Conservation (phyloP, 441 rosid genomes). For the Theobroma grandiflorum region DNA sequence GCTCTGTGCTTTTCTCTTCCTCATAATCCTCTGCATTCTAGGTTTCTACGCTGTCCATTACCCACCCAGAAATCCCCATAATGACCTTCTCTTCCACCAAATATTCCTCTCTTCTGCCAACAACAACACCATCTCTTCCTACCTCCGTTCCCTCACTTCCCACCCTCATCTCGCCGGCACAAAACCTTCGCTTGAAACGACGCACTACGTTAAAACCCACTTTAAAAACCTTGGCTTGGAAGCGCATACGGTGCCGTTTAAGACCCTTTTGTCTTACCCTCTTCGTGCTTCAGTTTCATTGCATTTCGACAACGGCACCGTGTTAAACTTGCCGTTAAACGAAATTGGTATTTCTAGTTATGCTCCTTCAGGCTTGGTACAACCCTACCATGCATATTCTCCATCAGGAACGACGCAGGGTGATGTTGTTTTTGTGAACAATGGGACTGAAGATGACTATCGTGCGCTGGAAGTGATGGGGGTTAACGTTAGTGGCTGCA, state of each 20-base stretch:
- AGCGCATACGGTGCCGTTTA: constrained; percentile 61
- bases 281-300: constrained; percentile 54
- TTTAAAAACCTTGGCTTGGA: constrained; percentile 61
- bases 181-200: constrained; percentile 54
- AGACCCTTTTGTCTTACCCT: constrained; percentile 80
- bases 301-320: constrained; percentile 61
- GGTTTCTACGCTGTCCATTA: constrained; percentile 62
- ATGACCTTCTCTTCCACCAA: constrained; percentile 47
- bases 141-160: constrained; percentile 84
- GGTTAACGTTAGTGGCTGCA: constrained; percentile 66
- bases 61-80: constrained; percentile 42
- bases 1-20: constrained; percentile 54
- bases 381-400: constrained; percentile 92
- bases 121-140: constrained; percentile 78
- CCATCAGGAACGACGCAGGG: constrained; percentile 80
- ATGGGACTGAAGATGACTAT: constrained; percentile 84
- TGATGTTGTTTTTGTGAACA: constrained; percentile 69
- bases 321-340: constrained; percentile 44
- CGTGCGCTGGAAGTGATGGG: constrained; percentile 57
- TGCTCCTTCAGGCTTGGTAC: constrained; percentile 43
- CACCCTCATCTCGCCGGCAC: constrained; percentile 97
- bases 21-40: constrained; percentile 61
- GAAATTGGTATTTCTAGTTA: constrained; percentile 41
- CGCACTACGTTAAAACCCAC: constrained; percentile 62
- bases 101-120: constrained; percentile 76